Conservation (phyloP, 2,329 filamentous ascomycete genomes). For the Metarhizium rileyi region DNA sequence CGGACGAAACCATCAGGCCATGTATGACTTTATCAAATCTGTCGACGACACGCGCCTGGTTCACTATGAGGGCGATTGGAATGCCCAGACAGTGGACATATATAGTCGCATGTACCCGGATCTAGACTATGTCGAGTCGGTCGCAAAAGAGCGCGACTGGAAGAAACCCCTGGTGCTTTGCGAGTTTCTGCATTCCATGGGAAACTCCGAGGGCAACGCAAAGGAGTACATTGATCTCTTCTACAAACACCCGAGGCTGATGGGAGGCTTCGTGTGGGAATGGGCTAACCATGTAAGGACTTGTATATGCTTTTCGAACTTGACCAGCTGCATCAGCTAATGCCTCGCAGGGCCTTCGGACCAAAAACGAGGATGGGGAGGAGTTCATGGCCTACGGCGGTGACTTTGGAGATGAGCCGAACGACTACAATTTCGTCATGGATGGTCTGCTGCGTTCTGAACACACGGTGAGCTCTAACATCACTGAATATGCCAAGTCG, state of each 20-base stretch:
- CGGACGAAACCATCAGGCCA: slow-evolving; percentile 55
- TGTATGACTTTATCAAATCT: slow-evolving; percentile 53
- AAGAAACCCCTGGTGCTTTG: slow-evolving; percentile 48
- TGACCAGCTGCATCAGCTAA: not conserved
- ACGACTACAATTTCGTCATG: slow-evolving; percentile 50
- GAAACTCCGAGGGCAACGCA: slow-evolving; percentile 58
- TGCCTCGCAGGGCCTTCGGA: slow-evolving; percentile 26
- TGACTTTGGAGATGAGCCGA: slow-evolving; percentile 51
- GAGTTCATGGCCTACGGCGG: slow-evolving; percentile 49
- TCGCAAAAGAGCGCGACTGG: slow-evolving; percentile 32
- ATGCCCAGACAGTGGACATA: slow-evolving; percentile 51
- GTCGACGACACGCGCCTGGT: slow-evolving; percentile 48
- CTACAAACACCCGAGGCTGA: slow-evolving; percentile 36
- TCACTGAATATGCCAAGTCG: slow-evolving; percentile 46
- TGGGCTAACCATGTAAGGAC: slow-evolving; percentile 44
- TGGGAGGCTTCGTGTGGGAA: slow-evolving; percentile 59
- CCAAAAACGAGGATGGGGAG: slow-evolving; percentile 30
- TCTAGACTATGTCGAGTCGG: slow-evolving; percentile 32
- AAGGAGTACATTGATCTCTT: slow-evolving; percentile 60
- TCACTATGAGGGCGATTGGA: slow-evolving; percentile 55
- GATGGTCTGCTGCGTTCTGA: slow-evolving; percentile 38
- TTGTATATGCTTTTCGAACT: not conserved
- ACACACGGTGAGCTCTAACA: slow-evolving; percentile 41
- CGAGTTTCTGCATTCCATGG: slow-evolving; percentile 56
- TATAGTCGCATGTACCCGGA: slow-evolving; percentile 57